Base-by-base conservation (phyloP, 208 protist species). In the Naegleria lovaniensis region DNA sequence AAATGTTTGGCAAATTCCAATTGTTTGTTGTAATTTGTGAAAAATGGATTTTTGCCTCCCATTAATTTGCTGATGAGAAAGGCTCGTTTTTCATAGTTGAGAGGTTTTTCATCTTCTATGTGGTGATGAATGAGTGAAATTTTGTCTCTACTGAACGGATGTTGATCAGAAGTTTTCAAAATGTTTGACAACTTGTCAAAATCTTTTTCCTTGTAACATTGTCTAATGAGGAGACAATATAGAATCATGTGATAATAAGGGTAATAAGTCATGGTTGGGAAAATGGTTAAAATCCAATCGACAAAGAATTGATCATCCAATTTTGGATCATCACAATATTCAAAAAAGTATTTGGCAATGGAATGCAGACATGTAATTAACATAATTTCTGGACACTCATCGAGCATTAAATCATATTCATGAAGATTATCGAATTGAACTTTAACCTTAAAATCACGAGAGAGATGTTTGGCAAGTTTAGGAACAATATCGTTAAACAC, bases 251-350 rank as follows among this genome's bases (percentile, higher is more conserved):
- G 16, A 79, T 79, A 79, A 33, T 79, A 79, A 9, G 16, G 67
- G 9, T 79, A 79, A 33, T 79, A 79, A 36, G 67, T n/a, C 25
- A 79, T 36, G 19, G 67, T 36, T 36, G 67, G 67, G 67, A 79
- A 79, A 36, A 79, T 79, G 29, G 6, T 36, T 79, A 79, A 33
- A 36, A 79, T 79, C 67, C 67, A 79, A 33, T 79, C 67, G 0
- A 79, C 67, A 79, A 79, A 79, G 67, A 36, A 79, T 79, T 79
- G 67, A 79, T 79, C 67, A 79, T 79, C 67, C 67, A 79, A 79
- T 79, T 36, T 36, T 79, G 67, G 29, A 36, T 79, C 67, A 36
- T 79, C 29, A 33, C 29, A 36, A 33, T 25, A 36, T 79, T 79
- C 67, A 79, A 36, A 36, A 33, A 79, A 79, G 9, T 36, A 79